A percentile compares a stretch with the other conserved stretches of the same genome.
These are phyloP conservation scores for Melampsora americana DNA, from an alignment of 1,284 basidiomycete species.

Conservation along the genomic window DNA sequence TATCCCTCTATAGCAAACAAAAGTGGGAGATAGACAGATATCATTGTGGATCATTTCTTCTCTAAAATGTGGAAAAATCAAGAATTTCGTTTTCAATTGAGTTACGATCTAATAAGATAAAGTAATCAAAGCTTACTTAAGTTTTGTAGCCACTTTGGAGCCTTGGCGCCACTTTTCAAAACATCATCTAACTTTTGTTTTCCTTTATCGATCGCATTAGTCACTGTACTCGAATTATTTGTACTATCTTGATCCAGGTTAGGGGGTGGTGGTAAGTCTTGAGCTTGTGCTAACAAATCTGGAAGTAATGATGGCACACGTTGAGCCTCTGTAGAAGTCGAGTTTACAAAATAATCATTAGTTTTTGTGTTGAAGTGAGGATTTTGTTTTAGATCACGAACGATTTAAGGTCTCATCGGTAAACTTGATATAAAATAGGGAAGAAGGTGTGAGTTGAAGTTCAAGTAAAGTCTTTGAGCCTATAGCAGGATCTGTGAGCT, in stretches of 20 bases:
- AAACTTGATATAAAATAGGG: constrained; percentile 72
- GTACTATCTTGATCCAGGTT: constrained; percentile 47
- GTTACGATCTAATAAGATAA: background rate
- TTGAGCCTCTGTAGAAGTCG: constrained; percentile 45
- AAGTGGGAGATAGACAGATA: too few species aligned
- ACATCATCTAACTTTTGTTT: constrained; percentile 47
- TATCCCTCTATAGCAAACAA: too few species aligned
- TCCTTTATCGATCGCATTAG: constrained; percentile 39
- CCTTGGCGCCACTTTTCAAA: constrained; percentile 48
- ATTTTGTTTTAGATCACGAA: constrained; percentile 53
- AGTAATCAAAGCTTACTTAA: constrained; percentile 65
- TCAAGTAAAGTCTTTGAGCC: constrained; percentile 66
- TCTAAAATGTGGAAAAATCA: background rate
- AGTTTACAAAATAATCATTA: background rate
- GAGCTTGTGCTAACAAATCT: constrained; percentile 61
- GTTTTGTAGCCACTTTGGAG: constrained; percentile 65
- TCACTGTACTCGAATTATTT: constrained; percentile 21
- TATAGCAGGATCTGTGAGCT: constrained; percentile 68
- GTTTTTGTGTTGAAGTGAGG: background rate
- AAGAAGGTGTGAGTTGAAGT: constrained; percentile 73
- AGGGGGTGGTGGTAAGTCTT: constrained; percentile 64
- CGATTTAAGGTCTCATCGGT: constrained; percentile 69
- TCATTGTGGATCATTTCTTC: background rate
- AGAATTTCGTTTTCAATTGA: background rate
- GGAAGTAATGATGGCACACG: constrained; percentile 66